These are phyloP conservation scores for Turritis glabra DNA, from an alignment of 345 rosid species.

Conservation along the genomic window DNA sequence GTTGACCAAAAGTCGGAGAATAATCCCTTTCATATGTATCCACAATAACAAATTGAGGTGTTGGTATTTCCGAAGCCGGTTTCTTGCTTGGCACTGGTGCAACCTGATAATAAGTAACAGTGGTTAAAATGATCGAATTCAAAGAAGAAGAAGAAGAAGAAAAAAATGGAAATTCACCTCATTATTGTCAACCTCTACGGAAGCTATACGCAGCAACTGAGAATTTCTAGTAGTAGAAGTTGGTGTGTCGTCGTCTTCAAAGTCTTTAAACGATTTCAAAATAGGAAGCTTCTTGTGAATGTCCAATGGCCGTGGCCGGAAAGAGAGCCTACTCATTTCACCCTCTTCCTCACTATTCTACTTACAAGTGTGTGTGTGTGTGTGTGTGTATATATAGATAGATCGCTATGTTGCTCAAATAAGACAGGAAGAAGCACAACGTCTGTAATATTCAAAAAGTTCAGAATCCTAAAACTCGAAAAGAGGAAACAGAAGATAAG, in stretches of 20 bases:
- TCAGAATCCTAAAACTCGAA: neutral
- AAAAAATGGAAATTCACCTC: conserved; percentile 42
- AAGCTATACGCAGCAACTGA: conserved; percentile 66
- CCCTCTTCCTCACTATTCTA: conserved; percentile 22
- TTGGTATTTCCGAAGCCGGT: conserved; percentile 79
- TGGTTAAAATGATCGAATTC: neutral
- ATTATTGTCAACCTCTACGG: conserved; percentile 48
- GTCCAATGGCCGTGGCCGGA: conserved; percentile 95
- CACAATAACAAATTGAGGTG: conserved; percentile 83
- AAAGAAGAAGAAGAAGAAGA: neutral
- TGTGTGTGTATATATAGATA: neutral
- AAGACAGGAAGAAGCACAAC: conserved; percentile 1
- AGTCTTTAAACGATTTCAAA: conserved; percentile 81
- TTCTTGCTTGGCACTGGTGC: conserved; percentile 68
- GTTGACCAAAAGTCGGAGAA: conserved; percentile 71
- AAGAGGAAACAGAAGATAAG: neutral
- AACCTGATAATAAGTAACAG: conserved; percentile 38
- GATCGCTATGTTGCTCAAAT: conserved; percentile 1
- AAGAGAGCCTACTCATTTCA: conserved; percentile 89
- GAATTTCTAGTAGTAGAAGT: conserved; percentile 73
- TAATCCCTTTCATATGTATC: conserved; percentile 95
- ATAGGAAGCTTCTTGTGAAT: conserved; percentile 97
- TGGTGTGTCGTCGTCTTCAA: conserved; percentile 93
- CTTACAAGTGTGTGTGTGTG: conserved; percentile 6
- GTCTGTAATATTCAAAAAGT: neutral